Evolutionary conservation across 345 rosid genomes (phyloP).

Genomic region (Ricinus communis): DNA sequence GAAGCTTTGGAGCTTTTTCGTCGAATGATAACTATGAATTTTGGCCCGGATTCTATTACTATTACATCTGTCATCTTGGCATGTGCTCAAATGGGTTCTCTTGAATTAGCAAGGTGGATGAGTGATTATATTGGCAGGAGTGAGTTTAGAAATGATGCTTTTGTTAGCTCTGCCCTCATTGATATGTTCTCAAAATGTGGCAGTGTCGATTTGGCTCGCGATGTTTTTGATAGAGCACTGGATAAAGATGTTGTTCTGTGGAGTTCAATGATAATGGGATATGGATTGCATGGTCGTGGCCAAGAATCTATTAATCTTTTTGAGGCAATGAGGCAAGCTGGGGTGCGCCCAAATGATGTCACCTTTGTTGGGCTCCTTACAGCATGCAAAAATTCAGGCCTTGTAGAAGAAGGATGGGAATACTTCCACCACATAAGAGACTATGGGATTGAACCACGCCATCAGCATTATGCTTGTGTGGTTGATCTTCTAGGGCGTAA

Average conservation of each 20-base stretch:
- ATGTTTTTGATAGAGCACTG: constrained; percentile 51
- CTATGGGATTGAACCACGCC: constrained; percentile 51
- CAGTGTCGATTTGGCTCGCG: constrained; percentile 48
- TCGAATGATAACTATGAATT: constrained; percentile 42
- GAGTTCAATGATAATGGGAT: constrained; percentile 73
- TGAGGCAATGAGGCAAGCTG: constrained; percentile 44
- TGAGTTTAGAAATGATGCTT: constrained; percentile 39
- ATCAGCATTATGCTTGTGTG: constrained; percentile 68
- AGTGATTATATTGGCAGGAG: constrained; percentile 40
- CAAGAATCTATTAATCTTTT: constrained; percentile 58
- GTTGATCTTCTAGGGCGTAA: constrained; percentile 76
- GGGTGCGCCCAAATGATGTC: constrained; percentile 59
- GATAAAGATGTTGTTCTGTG: constrained; percentile 65
- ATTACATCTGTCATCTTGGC: constrained; percentile 56
- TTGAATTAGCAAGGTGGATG: constrained; percentile 66
- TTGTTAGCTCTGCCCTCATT: constrained; percentile 50
- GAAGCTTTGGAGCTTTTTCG: constrained; percentile 56
- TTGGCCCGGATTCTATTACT: constrained; percentile 53
- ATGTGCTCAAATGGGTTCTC: constrained; percentile 65
- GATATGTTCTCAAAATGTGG: constrained; percentile 83
- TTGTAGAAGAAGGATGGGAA: constrained; percentile 64
- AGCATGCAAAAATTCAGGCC: constrained; percentile 71
- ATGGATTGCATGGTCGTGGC: constrained; percentile 65
- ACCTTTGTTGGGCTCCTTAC: constrained; percentile 64
- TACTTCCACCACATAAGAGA: constrained; percentile 59